A percentile compares a stretch with the other conserved stretches of the same genome.
These are phyloP conservation scores for Phaseolus lunatus DNA, from an alignment of 306 rosid species.

Conservation along the genomic window DNA sequence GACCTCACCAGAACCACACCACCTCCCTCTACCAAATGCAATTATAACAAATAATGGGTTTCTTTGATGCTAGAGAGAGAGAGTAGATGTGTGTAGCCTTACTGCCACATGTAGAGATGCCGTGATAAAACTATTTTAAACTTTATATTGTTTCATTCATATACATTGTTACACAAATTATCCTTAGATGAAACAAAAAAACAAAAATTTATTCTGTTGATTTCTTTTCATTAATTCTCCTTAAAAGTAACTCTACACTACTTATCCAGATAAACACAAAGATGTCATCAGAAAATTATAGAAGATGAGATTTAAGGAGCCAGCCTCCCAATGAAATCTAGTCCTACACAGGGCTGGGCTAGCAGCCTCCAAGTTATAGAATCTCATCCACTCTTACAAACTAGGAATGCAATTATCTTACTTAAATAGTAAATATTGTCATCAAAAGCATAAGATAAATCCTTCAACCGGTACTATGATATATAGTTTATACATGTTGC, in stretches of 20 bases:
- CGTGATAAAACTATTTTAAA: background rate
- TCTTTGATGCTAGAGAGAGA: background rate
- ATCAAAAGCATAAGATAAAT: background rate
- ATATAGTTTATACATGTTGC: background rate
- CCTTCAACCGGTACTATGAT: background rate
- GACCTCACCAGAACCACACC: constrained; percentile 12
- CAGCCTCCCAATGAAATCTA: background rate
- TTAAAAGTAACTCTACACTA: background rate
- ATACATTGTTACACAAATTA: background rate
- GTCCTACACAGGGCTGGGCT: background rate
- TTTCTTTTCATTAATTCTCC: background rate
- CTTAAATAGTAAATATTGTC: background rate
- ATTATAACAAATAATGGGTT: constrained; percentile 1
- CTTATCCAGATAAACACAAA: background rate
- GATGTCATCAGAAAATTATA: background rate
- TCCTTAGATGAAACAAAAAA: background rate
- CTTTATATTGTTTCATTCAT: background rate
- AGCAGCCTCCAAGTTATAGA: background rate
- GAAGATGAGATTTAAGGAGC: constrained; percentile 5
- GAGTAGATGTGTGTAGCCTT: background rate
- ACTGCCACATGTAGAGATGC: background rate
- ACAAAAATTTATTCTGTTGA: background rate
- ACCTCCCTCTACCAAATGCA: constrained; percentile 27
- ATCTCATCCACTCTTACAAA: background rate
- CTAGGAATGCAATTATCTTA: background rate